Evolutionary conservation across 495 filamentous ascomycete genomes (phyloP).

Genomic region (Trichoderma asperelloides): DNA sequence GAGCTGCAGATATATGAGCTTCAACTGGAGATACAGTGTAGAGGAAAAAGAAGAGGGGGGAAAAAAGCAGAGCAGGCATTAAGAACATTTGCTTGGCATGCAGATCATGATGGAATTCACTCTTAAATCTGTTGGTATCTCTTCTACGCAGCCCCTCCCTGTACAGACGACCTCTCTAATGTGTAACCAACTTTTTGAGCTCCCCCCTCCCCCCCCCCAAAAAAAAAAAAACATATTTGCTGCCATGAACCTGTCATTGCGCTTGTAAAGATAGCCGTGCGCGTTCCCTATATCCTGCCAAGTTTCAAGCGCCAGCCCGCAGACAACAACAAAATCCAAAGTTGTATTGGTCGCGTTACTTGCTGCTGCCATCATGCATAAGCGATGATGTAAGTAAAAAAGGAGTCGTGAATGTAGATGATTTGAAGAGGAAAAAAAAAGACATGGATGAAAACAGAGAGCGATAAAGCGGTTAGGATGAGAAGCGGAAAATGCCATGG

Average conservation of each 20-base stretch:
- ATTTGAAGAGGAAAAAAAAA: background rate
- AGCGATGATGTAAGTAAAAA: background rate
- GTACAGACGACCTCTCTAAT: background rate
- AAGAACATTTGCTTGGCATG: background rate
- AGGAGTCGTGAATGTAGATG: background rate
- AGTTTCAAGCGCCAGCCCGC: background rate
- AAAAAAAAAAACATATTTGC: background rate
- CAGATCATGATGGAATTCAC: background rate
- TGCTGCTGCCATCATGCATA: background rate
- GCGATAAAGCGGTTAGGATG: background rate
- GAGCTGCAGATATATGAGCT: background rate
- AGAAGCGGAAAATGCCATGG: background rate
- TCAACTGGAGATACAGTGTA: background rate
- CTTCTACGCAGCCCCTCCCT: background rate
- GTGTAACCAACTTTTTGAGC: constrained; percentile 4
- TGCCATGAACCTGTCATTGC: background rate
- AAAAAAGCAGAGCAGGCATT: background rate
- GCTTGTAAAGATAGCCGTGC: background rate
- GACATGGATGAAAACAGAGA: background rate
- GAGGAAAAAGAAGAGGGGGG: background rate
- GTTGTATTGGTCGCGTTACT: background rate
- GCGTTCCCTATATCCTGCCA: constrained; percentile 2
- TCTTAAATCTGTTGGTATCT: constrained; percentile 1
- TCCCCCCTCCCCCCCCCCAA: no score
- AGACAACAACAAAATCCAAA: background rate